These are phyloP conservation scores for Penicillium sp. DNA, from an alignment of 2,329 filamentous ascomycete genomes.

Conservation along the genomic window DNA sequence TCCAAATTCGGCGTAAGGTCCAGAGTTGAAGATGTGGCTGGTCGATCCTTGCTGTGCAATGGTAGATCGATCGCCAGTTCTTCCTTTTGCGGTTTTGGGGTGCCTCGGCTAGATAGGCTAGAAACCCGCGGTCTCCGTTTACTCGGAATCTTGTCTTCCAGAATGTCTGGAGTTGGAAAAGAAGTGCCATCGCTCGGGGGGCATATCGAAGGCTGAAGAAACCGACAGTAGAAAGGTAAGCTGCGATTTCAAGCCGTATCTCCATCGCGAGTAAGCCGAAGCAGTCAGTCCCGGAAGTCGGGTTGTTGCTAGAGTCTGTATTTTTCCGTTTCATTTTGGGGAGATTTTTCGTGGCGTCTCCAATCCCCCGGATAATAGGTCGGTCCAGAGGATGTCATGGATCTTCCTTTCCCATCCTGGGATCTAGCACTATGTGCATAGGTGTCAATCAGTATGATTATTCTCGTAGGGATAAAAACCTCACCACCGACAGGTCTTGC, in stretches of 20 bases:
- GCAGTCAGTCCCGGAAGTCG: neutral
- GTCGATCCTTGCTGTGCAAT: neutral
- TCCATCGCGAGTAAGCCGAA: slow-evolving; percentile 6
- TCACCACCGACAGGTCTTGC: neutral
- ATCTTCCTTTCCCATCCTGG: too few species aligned
- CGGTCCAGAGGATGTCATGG: neutral
- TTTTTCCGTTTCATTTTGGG: neutral
- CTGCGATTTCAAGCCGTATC: slow-evolving; percentile 1
- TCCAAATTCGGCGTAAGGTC: neutral
- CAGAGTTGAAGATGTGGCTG: neutral
- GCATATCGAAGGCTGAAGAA: slow-evolving; percentile 1
- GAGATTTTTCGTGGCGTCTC: neutral
- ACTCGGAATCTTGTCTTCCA: slow-evolving; percentile 5
- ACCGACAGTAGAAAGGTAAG: slow-evolving; percentile 1
- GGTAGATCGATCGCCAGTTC: slow-evolving; percentile 6
- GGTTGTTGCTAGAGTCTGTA: neutral
- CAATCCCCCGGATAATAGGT: slow-evolving; percentile 1
- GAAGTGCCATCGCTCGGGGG: slow-evolving; percentile 6
- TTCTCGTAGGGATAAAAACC: neutral
- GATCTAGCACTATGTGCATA: neutral
- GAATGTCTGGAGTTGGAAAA: slow-evolving; percentile 2
- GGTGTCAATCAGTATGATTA: neutral
- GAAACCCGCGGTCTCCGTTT: slow-evolving; percentile 1
- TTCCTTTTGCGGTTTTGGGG: neutral
- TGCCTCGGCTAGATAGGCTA: neutral